Evolutionary conservation across 2,329 filamentous ascomycete genomes (phyloP), one percentile per base, ranked within the genome.

Genomic region (Colletotrichum tabaci): DNA sequence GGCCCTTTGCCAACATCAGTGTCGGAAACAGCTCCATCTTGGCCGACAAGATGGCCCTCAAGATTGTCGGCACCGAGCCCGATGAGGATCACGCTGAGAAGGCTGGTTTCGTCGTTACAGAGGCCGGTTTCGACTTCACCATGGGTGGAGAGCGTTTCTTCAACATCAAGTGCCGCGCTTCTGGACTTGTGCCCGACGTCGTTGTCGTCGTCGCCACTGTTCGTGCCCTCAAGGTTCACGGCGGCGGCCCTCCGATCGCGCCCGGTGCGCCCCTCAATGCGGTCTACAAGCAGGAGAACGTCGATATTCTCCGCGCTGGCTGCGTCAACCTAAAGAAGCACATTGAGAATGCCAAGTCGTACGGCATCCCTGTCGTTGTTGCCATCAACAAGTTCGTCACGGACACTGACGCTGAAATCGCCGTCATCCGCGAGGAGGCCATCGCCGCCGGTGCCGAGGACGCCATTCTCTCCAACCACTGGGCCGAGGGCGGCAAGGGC

Each of bases 141-240:
- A 99, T 99, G 96, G 96, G 96, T 75, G 96, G 96, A 74, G 96
- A 99, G 88, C 93, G 96, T 63, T 99, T 99, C 89, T 98, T 99
- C 91, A 98, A 99, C 87, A 98, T 99, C 88, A 99, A 99, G 88
- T 98, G 96, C 86, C 93, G 96, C 72, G 93, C 95, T 12, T 98
- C 96, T 7, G 96, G 96, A 30, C 91, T 99, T 56, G 90, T 94
- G 2, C 96, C 96, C 2, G 96, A 99, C 79, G 94, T 95, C 1
- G 95, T 98, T 8, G 94, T 99, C 55, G 92, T 99, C 71, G 96
- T 99, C 47, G 96, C 96, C 30, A 99, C 96, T 2, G 94, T 99
- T 56, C 93, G 96, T 76, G 96, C 96, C 8, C 88, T 99, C 74
- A 99, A 99, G 88, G 95, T 98, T 4, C 96, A 99, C 82, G 96